Base-by-base conservation (phyloP, 257 asterid genomes). In the Solanum phureja region DNA sequence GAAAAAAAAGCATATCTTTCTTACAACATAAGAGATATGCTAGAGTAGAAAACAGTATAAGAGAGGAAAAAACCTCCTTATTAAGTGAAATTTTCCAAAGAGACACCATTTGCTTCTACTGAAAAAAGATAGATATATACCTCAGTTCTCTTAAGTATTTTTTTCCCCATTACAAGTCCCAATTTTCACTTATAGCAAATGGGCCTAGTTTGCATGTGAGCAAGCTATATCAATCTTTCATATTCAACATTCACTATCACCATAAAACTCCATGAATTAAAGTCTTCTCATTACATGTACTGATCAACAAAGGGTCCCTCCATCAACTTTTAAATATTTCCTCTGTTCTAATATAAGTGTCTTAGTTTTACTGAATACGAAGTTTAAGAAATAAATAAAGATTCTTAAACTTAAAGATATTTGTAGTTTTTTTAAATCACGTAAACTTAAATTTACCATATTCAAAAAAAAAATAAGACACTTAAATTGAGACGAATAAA, bases 151-250 rank as follows among this genome's bases (percentile, higher is more conserved):
- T 24, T 13, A 33, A 33, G 5, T 24, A 1, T 11, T 0, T 12
- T 12, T 12, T 60, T 29, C 66, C 49, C 86, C 75, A 14, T 21
- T 68, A 73, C 3, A 68, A 58, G 49, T 49, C 29, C 27, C 38
- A 44, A 37, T 49, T 49, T 82, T 82, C 24, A 82, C 85, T 82
- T 82, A 49, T 82, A 82, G 85, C 68, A 62, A 84, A 34, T 66
- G 87, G 87, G 66, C 87, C 87, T 24, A 68, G 42, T 11, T 49
- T 85, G 79, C 87, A 85, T 68, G 87, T 85, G 87, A 85, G 69
- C 86, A 24, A 87, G 88, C 83, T 60, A 58, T 58, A 27, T 44
- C 90, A 69, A 31, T 66, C 90, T 89, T 83, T 90, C 92, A 88
- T 68, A 68, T 60, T 72, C 90, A 89, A 73, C 62, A 37, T 60